phyloP scores from a whole-genome alignment of 2,329 filamentous ascomycete species.

The Alternaria ventricosa region DNA sequence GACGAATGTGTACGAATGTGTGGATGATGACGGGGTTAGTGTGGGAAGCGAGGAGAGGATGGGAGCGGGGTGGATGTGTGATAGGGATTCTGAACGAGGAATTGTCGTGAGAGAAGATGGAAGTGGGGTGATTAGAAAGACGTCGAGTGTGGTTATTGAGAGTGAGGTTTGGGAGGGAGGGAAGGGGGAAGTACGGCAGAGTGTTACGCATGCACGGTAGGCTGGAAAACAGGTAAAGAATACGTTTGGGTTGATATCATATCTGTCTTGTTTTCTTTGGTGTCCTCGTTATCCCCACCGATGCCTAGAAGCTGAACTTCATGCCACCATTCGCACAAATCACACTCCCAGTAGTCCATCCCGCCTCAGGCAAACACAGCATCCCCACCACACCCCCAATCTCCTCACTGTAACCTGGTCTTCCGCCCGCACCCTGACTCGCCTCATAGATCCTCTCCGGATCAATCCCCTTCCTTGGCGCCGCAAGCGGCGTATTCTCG shows the following conservation, averaged over 20 bases:
- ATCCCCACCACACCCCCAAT: conserved; percentile 79
- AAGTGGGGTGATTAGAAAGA: neutral
- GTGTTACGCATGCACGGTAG: neutral
- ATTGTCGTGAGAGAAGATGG: neutral
- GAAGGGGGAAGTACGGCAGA: neutral
- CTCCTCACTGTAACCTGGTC: conserved; percentile 69
- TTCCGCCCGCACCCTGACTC: conserved; percentile 58
- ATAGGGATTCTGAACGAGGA: neutral
- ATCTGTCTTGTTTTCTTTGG: neutral
- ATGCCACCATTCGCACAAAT: conserved; percentile 83
- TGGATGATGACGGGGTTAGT: conserved; percentile 14
- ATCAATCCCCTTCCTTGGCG: conserved; percentile 67
- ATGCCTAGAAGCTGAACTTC: conserved; percentile 45
- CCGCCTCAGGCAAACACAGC: conserved; percentile 73
- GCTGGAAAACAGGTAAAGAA: accelerated
- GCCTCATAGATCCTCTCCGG: conserved; percentile 60
- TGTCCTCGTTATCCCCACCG: neutral
- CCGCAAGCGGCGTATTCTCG: conserved; percentile 69
- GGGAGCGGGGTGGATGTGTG: neutral
- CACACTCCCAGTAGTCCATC: conserved; percentile 80
- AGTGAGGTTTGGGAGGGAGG: neutral
- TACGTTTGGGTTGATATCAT: neutral
- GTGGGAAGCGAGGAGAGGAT: conserved; percentile 17
- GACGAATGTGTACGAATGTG: conserved; percentile 4
- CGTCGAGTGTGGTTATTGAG: neutral